These are phyloP conservation scores for Scheffersomyces titani DNA, from an alignment of 1,139 yeast genomes.

Conservation along the genomic window DNA sequence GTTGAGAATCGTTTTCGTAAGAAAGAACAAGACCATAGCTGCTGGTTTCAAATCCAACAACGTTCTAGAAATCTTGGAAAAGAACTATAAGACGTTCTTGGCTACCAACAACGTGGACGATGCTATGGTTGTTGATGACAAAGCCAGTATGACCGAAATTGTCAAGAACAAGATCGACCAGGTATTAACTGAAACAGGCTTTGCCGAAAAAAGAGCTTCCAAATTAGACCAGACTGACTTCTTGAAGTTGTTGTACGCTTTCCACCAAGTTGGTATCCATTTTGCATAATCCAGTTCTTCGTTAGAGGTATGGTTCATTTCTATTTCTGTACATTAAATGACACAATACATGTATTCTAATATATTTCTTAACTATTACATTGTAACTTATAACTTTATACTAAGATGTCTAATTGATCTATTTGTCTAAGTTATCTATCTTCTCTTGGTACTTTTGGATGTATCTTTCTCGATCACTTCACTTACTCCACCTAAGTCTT, in stretches of 20 bases:
- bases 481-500: constrained; percentile 89
- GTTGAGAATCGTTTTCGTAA: constrained; percentile 82
- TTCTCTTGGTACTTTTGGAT: constrained; percentile 41
- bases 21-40: constrained; percentile 89
- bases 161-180: constrained; percentile 61
- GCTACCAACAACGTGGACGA: constrained; percentile 58
- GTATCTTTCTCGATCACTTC: constrained; percentile 82
- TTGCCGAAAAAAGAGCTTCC: constrained; percentile 85
- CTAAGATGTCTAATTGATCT: not conserved
- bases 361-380: not conserved
- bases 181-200: constrained; percentile 77
- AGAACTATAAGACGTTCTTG: constrained; percentile 80
- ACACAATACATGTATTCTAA: not conserved
- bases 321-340: constrained; percentile 6
- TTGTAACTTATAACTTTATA: not conserved
- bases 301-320: not conserved
- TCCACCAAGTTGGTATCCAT: constrained; percentile 96
- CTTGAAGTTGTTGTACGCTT: constrained; percentile 81
- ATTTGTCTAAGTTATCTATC: constrained; percentile 22
- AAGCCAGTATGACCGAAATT: constrained; percentile 39
- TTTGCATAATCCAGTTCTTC: constrained; percentile 58
- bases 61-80: constrained; percentile 81
- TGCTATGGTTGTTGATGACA: constrained; percentile 55
- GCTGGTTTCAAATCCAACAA: constrained; percentile 90
- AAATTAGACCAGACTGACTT: constrained; percentile 96